A percentile compares a stretch with the other conserved stretches of the same genome.
These are phyloP conservation scores for Mycena kentingensis DNA, from an alignment of 768 basidiomycete species.

Conservation along the genomic window DNA sequence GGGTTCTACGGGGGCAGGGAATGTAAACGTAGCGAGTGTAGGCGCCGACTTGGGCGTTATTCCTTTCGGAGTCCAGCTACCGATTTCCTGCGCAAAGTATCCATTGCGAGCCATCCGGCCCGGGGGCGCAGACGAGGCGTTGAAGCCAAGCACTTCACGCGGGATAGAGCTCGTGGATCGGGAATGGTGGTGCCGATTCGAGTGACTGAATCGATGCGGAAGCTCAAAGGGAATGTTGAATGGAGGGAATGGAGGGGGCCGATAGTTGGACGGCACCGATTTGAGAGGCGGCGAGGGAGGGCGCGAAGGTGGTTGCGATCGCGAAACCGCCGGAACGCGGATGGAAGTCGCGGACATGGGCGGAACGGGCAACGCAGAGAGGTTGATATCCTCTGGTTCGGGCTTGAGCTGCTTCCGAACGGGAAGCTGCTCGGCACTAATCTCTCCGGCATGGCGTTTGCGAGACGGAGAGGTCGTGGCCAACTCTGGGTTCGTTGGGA, in stretches of 20 bases:
- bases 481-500: conserved; percentile 14
- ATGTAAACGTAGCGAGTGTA: conserved; percentile 19
- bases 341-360: conserved; percentile 2
- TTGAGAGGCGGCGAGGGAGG: conserved; percentile 19
- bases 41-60: conserved; percentile 24
- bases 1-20: conserved; percentile 25
- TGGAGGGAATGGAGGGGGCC: conserved; percentile 8
- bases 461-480: conserved; percentile 14
- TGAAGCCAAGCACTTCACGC: conserved; percentile 13
- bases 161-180: conserved; percentile 24
- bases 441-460: conserved; percentile 22
- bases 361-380: conserved; percentile 7
- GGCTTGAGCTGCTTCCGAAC: conserved; percentile 21
- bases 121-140: conserved; percentile 6
- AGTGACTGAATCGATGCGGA: conserved; percentile 10
- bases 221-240: conserved; percentile 10
- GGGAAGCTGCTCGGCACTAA: conserved; percentile 19
- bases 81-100: conserved; percentile 20
- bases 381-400: conserved; percentile 23
- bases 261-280: conserved; percentile 16
- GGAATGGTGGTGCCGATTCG: conserved; percentile 21
- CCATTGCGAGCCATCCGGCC: conserved; percentile 20
- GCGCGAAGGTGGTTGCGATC: conserved; percentile 21
- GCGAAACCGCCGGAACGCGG: conserved; percentile 14
- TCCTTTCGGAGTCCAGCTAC: conserved; percentile 16